Evolutionary conservation across 768 basidiomycete genomes (phyloP), one percentile per base, ranked within the genome.

Genomic region (Rhizopogon vesiculosus): DNA sequence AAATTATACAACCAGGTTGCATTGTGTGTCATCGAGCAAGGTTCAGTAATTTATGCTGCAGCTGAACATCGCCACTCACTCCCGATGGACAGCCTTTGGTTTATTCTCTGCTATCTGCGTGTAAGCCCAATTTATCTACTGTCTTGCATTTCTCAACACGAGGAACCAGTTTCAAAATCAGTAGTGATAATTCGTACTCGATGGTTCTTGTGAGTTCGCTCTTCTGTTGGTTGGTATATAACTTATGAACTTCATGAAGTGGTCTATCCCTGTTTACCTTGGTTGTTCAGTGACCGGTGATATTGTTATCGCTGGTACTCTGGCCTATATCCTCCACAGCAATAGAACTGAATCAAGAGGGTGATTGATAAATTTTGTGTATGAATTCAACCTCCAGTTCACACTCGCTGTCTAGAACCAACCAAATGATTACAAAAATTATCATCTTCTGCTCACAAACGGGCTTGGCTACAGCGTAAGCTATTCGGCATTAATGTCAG

Each of bases 381-480:
- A 28, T 41, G 12, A 13, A 12, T 28, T 8, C 8, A 7, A 5
- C 19, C 31, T 16, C 31, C 35, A 6, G 54, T 10, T 19, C 7
- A 38, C 25, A 16, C 38, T 22, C 8, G 22, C 28, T 46, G 0
- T 22, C 3, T 44, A 68, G 67, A 19, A 46, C 65, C 9, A 40
- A 35, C 1, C 38, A 61, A 33, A 45, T 61, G 40, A 40, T 71
- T 38, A 29, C 53, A 35, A 65, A 25, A 18, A 44, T 69, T 0
- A 42, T 33, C 49, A 65, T 9, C 2, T 63, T 69, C 55, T 58
- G 29, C 10, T 56, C 63, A 18, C 69, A 69, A 19, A 69, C 69
- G 58, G 67, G 67, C 6, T 31, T 65, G 1, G 53, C 67, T 39
- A 69, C 69, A 9, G 45, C 65, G 67, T 58, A 46, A 53, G 46